These are phyloP conservation scores for Didymella pomorum DNA, from an alignment of 2,329 filamentous ascomycete genomes.

Conservation along the genomic window DNA sequence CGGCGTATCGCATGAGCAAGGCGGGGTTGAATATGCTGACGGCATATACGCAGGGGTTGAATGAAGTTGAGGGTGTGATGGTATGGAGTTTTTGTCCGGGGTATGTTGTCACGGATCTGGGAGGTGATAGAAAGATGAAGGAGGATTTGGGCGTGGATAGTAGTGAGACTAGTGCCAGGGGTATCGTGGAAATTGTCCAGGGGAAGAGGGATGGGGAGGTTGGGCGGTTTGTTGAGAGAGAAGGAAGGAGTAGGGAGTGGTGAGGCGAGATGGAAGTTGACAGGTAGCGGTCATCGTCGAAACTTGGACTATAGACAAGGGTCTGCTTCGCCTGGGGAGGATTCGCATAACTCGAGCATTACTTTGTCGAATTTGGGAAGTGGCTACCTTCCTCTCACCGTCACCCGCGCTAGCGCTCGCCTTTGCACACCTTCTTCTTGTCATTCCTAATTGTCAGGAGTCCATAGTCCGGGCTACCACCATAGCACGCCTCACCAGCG, in stretches of 20 bases:
- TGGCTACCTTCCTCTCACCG: too few species aligned
- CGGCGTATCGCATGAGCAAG: conserved; percentile 33
- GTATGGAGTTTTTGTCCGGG: conserved; percentile 43
- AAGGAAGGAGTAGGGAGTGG: conserved; percentile 32
- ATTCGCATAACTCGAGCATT: too few species aligned
- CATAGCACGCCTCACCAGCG: too few species aligned
- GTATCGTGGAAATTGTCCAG: conserved; percentile 41
- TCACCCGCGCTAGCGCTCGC: too few species aligned
- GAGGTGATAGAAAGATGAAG: conserved; percentile 29
- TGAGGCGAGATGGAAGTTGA: neutral
- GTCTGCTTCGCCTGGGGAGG: too few species aligned
- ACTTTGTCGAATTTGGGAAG: too few species aligned
- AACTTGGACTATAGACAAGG: too few species aligned
- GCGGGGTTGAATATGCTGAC: conserved; percentile 41
- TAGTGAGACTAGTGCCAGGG: conserved; percentile 42
- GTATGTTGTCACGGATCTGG: conserved; percentile 41
- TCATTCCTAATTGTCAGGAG: too few species aligned
- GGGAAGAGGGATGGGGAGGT: conserved; percentile 41
- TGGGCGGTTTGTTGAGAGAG: conserved; percentile 33
- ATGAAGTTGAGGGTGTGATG: conserved; percentile 30
- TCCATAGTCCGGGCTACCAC: too few species aligned
- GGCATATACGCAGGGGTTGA: conserved; percentile 50
- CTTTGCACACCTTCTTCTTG: too few species aligned
- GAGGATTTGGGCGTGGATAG: conserved; percentile 29
- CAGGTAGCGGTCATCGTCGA: too few species aligned